Percentiles rank a stretch among this genome's conserved stretches.
Evolutionary conservation across 2,329 filamentous ascomycete species (phyloP).

Genomic region (Dothiorella sarmentorum): DNA sequence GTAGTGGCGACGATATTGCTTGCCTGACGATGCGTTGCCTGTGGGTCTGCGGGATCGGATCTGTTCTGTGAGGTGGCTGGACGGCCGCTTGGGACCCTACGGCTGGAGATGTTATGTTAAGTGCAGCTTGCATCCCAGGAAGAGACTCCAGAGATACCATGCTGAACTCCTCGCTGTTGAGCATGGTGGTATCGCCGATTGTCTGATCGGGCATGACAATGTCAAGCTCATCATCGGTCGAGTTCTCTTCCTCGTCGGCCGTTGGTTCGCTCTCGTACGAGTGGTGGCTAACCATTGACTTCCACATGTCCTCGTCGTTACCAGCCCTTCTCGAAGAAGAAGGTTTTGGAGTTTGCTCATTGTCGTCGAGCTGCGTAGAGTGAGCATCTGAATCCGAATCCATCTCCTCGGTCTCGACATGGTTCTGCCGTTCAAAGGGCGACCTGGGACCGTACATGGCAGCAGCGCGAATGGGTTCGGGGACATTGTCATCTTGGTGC

Average conservation of each 20-base stretch:
- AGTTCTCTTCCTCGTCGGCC: conserved; percentile 10
- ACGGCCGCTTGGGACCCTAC: too few species aligned
- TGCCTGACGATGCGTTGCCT: neutral
- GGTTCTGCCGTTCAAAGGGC: neutral
- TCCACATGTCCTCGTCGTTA: conserved; percentile 14
- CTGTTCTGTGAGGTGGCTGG: neutral
- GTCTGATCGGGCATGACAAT: conserved; percentile 12
- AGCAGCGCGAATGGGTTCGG: conserved; percentile 2
- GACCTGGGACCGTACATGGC: conserved; percentile 14
- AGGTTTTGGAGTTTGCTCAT: neutral
- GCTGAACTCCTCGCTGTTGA: conserved; percentile 49
- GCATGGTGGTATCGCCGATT: conserved; percentile 44
- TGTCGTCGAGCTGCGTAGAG: neutral
- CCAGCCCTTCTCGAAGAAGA: neutral
- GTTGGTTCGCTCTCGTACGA: neutral
- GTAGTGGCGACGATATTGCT: neutral
- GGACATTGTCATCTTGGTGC: neutral
- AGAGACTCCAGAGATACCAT: conserved; percentile 50
- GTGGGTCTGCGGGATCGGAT: neutral
- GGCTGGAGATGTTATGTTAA: conserved; percentile 21
- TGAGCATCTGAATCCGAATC: neutral
- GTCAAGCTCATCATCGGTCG: conserved; percentile 7
- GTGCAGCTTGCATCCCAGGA: conserved; percentile 30
- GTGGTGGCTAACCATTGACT: conserved; percentile 12
- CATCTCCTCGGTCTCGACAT: neutral